These are phyloP conservation scores for Amphirosellinia nigrospora DNA, from an alignment of 495 filamentous ascomycete species.

Conservation along the genomic window DNA sequence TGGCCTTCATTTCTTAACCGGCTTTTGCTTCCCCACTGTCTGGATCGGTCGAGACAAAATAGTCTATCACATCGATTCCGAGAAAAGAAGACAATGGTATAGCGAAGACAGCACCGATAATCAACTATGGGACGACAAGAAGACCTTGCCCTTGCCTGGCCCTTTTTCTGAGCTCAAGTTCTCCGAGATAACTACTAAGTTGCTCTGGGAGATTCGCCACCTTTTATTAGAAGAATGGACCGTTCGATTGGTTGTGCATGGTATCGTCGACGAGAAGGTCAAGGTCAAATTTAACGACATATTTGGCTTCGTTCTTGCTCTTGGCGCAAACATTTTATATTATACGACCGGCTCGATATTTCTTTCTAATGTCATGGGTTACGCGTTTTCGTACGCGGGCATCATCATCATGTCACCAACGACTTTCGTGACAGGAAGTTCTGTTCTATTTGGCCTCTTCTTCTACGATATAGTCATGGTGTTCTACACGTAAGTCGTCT, in stretches of 20 bases:
- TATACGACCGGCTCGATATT: constrained; percentile 72
- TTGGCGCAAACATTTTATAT: constrained; percentile 68
- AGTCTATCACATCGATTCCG: constrained; percentile 53
- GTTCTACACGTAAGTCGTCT: constrained; percentile 76
- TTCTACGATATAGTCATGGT: constrained; percentile 97
- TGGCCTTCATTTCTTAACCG: constrained; percentile 63
- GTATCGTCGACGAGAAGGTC: constrained; percentile 41
- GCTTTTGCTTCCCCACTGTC: constrained; percentile 74
- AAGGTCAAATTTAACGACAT: constrained; percentile 51
- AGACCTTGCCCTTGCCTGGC: constrained; percentile 54
- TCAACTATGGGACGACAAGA: constrained; percentile 39
- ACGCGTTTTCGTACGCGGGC: constrained; percentile 82
- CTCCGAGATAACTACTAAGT: constrained; percentile 29
- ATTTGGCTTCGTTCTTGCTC: constrained; percentile 63
- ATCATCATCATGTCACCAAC: constrained; percentile 89
- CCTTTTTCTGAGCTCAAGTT: constrained; percentile 40
- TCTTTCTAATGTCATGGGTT: constrained; percentile 85
- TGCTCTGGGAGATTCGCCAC: constrained; percentile 53
- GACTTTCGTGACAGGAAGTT: constrained; percentile 80
- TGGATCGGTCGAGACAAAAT: constrained; percentile 53
- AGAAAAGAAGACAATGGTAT: constrained; percentile 35
- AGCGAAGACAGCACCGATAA: constrained; percentile 20
- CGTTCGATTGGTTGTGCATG: constrained; percentile 48
- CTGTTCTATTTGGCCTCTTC: constrained; percentile 81
- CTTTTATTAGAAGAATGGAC: constrained; percentile 56